phyloP scores from a whole-genome alignment of 495 filamentous ascomycete genomes.

The Penicillium paradoxum region DNA sequence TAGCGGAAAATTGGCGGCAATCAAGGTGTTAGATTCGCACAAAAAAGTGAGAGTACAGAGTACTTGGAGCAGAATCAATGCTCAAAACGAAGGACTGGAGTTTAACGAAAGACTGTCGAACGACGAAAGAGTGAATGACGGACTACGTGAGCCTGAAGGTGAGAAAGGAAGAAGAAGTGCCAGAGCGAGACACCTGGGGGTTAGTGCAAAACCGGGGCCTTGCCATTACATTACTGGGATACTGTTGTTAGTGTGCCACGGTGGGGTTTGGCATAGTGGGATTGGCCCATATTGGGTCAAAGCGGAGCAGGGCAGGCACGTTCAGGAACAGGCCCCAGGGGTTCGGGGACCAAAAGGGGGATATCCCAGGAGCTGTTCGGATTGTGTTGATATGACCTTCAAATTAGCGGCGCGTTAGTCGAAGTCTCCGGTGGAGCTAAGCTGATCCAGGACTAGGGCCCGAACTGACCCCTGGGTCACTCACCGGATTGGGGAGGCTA shows the following conservation, averaged over 20 bases:
- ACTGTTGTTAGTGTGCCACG: constrained; percentile 3
- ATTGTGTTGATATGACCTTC: too few relatives aligned
- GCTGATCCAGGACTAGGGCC: not conserved
- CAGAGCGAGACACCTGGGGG: constrained; percentile 13
- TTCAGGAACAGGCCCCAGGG: constrained; percentile 19
- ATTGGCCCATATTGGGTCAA: constrained; percentile 8
- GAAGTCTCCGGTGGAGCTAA: not conserved
- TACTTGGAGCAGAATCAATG: constrained; percentile 17
- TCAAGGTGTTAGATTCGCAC: constrained; percentile 23
- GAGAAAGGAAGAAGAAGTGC: constrained; percentile 8
- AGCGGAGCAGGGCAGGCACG: constrained; percentile 1
- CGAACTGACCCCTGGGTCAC: constrained; percentile 8
- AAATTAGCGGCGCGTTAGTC: not conserved
- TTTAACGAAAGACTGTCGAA: constrained; percentile 19
- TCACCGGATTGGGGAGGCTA: not conserved
- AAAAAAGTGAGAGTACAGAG: constrained; percentile 13
- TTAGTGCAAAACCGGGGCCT: constrained; percentile 6
- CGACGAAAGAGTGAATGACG: constrained; percentile 10
- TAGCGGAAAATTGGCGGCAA: constrained; percentile 6
- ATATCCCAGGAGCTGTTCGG: too few relatives aligned
- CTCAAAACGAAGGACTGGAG: constrained; percentile 32
- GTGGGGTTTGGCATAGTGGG: constrained; percentile 3
- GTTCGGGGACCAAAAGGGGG: constrained; percentile 3
- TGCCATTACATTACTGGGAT: constrained; percentile 7
- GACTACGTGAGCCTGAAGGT: constrained; percentile 8